Conservation (phyloP, 106 monocot species). For the Dendrobium huoshanense region DNA sequence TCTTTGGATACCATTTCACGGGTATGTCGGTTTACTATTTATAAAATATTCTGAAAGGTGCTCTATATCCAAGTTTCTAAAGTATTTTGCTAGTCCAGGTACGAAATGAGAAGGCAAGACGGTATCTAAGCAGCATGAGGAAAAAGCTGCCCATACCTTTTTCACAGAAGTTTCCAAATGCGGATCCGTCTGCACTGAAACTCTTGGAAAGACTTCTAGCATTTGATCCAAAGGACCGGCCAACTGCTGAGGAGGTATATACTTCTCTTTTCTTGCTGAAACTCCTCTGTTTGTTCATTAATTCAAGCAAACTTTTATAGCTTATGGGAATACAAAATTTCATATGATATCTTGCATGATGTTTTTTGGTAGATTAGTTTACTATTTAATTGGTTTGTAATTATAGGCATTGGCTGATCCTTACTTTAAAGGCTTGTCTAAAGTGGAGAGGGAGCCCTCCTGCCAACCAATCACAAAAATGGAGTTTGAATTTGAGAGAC, state of each 20-base stretch:
- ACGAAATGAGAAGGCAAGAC: conserved; percentile 84
- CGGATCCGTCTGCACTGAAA: conserved; percentile 70
- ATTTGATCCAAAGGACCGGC: conserved; percentile 86
- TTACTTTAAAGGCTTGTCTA: conserved; percentile 83
- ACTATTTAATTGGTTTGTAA: neutral
- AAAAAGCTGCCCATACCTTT: conserved; percentile 70
- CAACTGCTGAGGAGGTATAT: conserved; percentile 77
- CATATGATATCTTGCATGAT: neutral
- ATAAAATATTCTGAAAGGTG: neutral
- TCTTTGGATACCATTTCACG: conserved; percentile 76
- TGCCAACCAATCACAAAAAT: conserved; percentile 80
- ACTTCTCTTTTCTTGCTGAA: neutral
- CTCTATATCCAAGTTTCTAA: neutral
- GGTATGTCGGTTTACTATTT: conserved; percentile 25
- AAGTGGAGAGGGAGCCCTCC: too few species aligned
- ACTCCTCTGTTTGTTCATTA: neutral
- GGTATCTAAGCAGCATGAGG: conserved; percentile 78
- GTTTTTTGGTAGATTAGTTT: neutral
- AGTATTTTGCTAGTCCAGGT: conserved; percentile 32
- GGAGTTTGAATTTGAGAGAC: conserved; percentile 93
- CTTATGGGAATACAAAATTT: neutral
- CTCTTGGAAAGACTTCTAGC: conserved; percentile 79
- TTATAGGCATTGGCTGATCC: conserved; percentile 77
- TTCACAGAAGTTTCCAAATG: conserved; percentile 77
- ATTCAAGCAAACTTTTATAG: neutral